phyloP scores from a whole-genome alignment of 208 protist species.

The Acanthamoeba culbertsoni region DNA sequence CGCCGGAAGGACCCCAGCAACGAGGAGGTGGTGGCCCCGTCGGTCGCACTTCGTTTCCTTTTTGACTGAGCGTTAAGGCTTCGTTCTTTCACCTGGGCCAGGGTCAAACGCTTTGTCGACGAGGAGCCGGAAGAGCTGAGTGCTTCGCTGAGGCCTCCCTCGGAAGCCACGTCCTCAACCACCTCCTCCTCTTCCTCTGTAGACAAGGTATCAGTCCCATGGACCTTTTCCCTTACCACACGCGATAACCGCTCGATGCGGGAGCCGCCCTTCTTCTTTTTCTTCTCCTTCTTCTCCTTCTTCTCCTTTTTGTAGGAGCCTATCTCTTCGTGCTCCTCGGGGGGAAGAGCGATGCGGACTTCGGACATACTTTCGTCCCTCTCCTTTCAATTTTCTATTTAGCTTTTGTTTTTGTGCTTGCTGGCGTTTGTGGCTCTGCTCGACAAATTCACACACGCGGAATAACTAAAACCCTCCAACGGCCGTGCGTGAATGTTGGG shows the following conservation, averaged over 20 bases:
- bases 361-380: too few relatives aligned
- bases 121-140: neutral
- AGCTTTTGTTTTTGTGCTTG: too few relatives aligned
- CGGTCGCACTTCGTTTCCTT: neutral
- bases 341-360: too few relatives aligned
- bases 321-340: too few relatives aligned
- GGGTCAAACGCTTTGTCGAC: neutral
- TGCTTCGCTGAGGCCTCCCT: neutral
- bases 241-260: neutral
- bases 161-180: neutral
- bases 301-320: neutral
- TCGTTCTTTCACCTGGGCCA: conserved; percentile 8
- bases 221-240: neutral
- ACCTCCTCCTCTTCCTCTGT: neutral
- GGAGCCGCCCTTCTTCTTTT: neutral
- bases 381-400: too few relatives aligned
- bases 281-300: neutral
- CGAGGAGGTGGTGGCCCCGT: neutral
- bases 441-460: too few relatives aligned
- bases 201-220: neutral
- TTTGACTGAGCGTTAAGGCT: neutral
- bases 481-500: too few relatives aligned
- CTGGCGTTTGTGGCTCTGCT: too few relatives aligned
- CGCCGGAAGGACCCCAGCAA: neutral
- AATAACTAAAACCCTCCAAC: too few relatives aligned